phyloP scores from a whole-genome alignment of 306 rosid species.

The Prunus padus region DNA sequence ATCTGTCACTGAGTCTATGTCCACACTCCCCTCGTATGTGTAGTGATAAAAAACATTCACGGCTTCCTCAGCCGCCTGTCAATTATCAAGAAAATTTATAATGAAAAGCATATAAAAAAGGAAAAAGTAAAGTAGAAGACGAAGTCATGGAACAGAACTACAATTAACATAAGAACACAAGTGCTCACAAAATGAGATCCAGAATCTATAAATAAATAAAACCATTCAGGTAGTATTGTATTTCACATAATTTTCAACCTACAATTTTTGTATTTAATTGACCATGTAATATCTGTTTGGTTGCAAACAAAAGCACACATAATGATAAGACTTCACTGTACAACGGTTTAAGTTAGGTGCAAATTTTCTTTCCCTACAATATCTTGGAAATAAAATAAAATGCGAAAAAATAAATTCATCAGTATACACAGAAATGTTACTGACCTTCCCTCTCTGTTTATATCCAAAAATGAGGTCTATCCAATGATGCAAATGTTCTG shows the following conservation, averaged over 20 bases:
- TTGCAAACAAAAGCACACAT: background rate
- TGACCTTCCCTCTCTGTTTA: slow-evolving; percentile 99
- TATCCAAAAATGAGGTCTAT: slow-evolving; percentile 96
- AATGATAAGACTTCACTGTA: background rate
- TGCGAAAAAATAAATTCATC: background rate
- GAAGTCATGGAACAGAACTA: slow-evolving; percentile 5
- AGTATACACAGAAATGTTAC: slow-evolving; percentile 25
- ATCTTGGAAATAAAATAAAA: background rate
- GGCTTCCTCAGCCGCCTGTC: slow-evolving; percentile 96
- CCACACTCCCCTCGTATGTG: slow-evolving; percentile 97
- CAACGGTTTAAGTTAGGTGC: background rate
- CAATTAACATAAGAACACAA: background rate
- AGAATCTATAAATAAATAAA: background rate
- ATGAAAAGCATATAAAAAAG: slow-evolving; percentile 29
- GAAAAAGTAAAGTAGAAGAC: background rate
- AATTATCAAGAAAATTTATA: slow-evolving; percentile 25
- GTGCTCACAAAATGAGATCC: background rate
- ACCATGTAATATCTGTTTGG: background rate
- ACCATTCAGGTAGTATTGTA: background rate
- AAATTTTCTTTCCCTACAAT: too few relatives aligned
- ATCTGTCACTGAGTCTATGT: slow-evolving; percentile 94
- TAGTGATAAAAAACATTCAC: slow-evolving; percentile 96
- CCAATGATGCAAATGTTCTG: slow-evolving; percentile 98
- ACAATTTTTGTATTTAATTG: background rate
- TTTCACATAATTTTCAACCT: background rate